phyloP scores from a whole-genome alignment of 352 stramenopile species.

The Phytophthora sojae region DNA sequence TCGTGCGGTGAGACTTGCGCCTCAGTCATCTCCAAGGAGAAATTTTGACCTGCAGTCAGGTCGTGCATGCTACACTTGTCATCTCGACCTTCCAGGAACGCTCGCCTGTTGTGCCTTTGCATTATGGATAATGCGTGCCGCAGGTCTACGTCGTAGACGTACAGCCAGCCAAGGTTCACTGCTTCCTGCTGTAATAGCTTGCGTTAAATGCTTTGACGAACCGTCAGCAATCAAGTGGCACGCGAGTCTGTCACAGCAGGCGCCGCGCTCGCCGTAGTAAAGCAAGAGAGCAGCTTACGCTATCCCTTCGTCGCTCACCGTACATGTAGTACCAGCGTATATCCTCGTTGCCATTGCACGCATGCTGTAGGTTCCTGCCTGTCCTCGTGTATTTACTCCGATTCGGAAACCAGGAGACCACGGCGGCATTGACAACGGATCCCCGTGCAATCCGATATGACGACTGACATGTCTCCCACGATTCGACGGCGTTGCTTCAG shows the following conservation, averaged over 20 bases:
- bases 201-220: slow-evolving; percentile 11
- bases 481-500: slow-evolving; percentile 30
- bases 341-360: background rate
- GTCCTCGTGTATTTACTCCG: no score
- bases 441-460: background rate
- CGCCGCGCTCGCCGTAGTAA: background rate
- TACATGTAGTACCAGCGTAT: background rate
- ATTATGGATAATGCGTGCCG: slow-evolving; percentile 5
- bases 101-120: slow-evolving; percentile 6
- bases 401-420: no score
- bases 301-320: no score
- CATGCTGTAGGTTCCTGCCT: background rate
- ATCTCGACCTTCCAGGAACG: slow-evolving; percentile 1
- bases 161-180: background rate
- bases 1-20: background rate
- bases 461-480: slow-evolving; percentile 11
- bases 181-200: background rate
- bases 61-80: background rate
- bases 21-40: background rate
- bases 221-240: slow-evolving; percentile 10
- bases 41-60: background rate
- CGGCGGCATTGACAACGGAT: background rate
- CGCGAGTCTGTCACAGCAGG: background rate
- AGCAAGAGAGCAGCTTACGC: background rate
- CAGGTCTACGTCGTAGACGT: slow-evolving; percentile 4